Conservation (phyloP, 768 basidiomycete species). For the Kwoniella heveanensis region DNA sequence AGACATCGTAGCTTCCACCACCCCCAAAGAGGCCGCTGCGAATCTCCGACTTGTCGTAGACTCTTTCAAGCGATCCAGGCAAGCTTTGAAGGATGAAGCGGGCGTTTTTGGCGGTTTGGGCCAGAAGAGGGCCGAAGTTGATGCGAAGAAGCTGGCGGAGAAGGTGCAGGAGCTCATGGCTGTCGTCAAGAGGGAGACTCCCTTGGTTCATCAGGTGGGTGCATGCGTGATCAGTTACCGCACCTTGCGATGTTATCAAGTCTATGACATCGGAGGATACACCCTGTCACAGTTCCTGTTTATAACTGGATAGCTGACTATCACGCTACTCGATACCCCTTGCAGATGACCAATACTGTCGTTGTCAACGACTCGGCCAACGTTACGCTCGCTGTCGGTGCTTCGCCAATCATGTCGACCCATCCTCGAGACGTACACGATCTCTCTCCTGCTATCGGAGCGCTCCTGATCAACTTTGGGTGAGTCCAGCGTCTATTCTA, state of each 20-base stretch:
- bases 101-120: constrained; percentile 60
- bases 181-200: constrained; percentile 62
- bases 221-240: not conserved
- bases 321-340: too few species aligned
- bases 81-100: constrained; percentile 53
- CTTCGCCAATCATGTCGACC: constrained; percentile 92
- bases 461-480: constrained; percentile 83
- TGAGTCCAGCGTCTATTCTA: constrained; percentile 12
- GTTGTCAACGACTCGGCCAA: constrained; percentile 89
- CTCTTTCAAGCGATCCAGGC: constrained; percentile 41
- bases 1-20: constrained; percentile 71
- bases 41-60: constrained; percentile 38
- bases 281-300: too few species aligned
- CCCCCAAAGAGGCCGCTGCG: constrained; percentile 63
- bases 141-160: constrained; percentile 39
- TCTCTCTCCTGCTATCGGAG: constrained; percentile 66
- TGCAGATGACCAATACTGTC: constrained; percentile 83
- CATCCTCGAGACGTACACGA: constrained; percentile 80
- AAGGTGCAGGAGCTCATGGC: constrained; percentile 62
- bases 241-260: too few species aligned
- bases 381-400: constrained; percentile 80
- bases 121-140: constrained; percentile 1
- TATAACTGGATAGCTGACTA: too few species aligned
- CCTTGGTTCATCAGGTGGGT: constrained; percentile 73
- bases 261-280: too few species aligned